phyloP scores from a whole-genome alignment of 2,329 filamentous ascomycete species.

The Colletotrichum agaves region DNA sequence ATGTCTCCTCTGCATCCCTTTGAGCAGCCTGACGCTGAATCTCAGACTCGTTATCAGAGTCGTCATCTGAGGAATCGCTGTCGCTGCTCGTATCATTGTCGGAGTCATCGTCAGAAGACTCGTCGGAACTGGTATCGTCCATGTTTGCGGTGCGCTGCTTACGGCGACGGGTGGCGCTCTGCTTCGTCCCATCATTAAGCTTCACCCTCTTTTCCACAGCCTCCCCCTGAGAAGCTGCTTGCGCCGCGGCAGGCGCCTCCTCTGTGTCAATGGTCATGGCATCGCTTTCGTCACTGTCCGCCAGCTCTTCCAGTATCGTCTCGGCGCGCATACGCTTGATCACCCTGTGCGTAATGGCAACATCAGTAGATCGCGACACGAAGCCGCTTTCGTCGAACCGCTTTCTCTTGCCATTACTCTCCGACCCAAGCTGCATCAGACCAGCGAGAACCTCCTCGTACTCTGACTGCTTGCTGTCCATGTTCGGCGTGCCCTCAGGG shows the following conservation, averaged over 20 bases:
- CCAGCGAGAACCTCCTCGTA: slow-evolving; percentile 67
- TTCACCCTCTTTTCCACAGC: slow-evolving; percentile 53
- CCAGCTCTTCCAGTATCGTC: slow-evolving; percentile 65
- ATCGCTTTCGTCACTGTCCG: slow-evolving; percentile 57
- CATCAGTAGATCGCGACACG: slow-evolving; percentile 60
- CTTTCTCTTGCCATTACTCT: slow-evolving; percentile 57
- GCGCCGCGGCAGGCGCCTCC: slow-evolving; percentile 12
- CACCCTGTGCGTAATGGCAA: slow-evolving; percentile 63
- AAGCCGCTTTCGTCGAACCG: slow-evolving; percentile 65
- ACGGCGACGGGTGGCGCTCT: slow-evolving; percentile 56
- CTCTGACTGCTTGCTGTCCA: slow-evolving; percentile 62
- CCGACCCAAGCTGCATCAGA: slow-evolving; percentile 53
- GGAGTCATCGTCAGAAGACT: slow-evolving; percentile 42
- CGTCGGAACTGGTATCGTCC: slow-evolving; percentile 51
- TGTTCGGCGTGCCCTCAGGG: slow-evolving; percentile 58
- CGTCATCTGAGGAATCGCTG: slow-evolving; percentile 48
- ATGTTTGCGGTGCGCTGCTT: slow-evolving; percentile 63
- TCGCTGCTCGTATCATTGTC: slow-evolving; percentile 40
- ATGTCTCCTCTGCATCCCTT: slow-evolving; percentile 48
- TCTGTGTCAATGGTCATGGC: slow-evolving; percentile 41
- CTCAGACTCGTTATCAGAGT: slow-evolving; percentile 50
- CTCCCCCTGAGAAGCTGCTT: slow-evolving; percentile 39
- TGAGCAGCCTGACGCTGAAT: slow-evolving; percentile 46
- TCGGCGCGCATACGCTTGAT: slow-evolving; percentile 73
- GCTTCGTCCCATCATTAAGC: slow-evolving; percentile 59